Percentiles rank a stretch among this genome's conserved stretches.
Evolutionary conservation across 768 basidiomycete genomes (phyloP).

Genomic region (Filobasidium floriforme): DNA sequence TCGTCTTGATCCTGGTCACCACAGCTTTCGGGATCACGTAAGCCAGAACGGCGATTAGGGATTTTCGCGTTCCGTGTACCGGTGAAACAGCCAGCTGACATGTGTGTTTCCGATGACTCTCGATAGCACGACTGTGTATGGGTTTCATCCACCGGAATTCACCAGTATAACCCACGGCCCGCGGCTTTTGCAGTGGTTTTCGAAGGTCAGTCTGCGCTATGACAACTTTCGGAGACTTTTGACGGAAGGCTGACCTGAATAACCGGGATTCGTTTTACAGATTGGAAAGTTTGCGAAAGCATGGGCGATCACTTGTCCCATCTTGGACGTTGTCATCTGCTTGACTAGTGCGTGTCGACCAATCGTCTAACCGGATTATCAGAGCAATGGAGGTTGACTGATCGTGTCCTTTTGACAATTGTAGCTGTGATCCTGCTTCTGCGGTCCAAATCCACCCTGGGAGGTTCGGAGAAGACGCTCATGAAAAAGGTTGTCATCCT

Average conservation of each 20-base stretch:
- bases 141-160: not conserved
- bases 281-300: slow-evolving; percentile 1
- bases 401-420: not conserved
- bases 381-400: not conserved
- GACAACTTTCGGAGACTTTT: too few relatives aligned
- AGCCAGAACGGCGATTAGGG: too few relatives aligned
- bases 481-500: not conserved
- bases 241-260: too few relatives aligned
- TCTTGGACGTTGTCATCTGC: not conserved
- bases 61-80: too few relatives aligned
- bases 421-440: not conserved
- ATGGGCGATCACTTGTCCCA: slow-evolving; percentile 7
- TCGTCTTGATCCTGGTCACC: not conserved
- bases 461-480: not conserved
- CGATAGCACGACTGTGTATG: slow-evolving; percentile 2
- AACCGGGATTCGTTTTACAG: not conserved
- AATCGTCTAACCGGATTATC: too few relatives aligned
- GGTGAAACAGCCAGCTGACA: not conserved
- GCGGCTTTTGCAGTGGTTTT: not conserved
- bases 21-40: slow-evolving; percentile 1
- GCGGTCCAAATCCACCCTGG: not conserved
- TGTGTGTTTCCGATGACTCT: too few relatives aligned
- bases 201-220: not conserved
- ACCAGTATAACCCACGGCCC: not conserved
- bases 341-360: not conserved